Base-by-base conservation (phyloP, 345 rosid genomes). In the Xanthoceras sorbifolium region DNA sequence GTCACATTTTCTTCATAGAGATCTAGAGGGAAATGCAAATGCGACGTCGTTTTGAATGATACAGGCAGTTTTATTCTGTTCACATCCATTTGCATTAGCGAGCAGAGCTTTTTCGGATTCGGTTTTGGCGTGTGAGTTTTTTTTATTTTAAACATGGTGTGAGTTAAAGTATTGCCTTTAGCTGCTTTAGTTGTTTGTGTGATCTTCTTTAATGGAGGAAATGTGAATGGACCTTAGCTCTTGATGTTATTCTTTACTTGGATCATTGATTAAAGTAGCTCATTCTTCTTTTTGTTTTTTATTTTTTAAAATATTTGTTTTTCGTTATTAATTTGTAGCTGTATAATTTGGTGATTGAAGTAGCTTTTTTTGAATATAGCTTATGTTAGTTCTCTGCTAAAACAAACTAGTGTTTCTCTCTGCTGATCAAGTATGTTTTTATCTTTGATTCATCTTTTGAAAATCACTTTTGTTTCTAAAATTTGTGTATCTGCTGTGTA, bases 231-330 rank as follows among this genome's bases (percentile, higher is more conserved):
- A 64, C 44, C 40, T 17, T 25, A 11, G 22, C 26, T 72, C 44
- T 68, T 68, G 40, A 14, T 71, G 54, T 78, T 80, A 84, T 85
- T 85, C 90, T 65, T 87, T 87, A 78, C 87, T 85, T 85, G 77
- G 46, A 74, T 74, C 64, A 60, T 52, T 50, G 69, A 72, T 68
- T 69, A 81, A 83, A 83, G 82, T 50, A 18, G 67, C 36, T 50
- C 32, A 3, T 48, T 64, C 66, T 68, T 46, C n/a, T 17, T 32
- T 52, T 32, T 48, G 1, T 38, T 23, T 42, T 57, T 40, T 9
- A n/a, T 36, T 75, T 18, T 1, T 46, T 48, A 28, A 25, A 63
- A 71, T 77, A 64, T 68, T 25, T 22, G 36, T 8, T 63, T 71
- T 29, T 25, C 5, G n/a, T 42, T 10, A 25, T 63, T 63, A 14